phyloP scores from a whole-genome alignment of 2,329 filamentous ascomycete genomes.

The Diatrype stigma region DNA sequence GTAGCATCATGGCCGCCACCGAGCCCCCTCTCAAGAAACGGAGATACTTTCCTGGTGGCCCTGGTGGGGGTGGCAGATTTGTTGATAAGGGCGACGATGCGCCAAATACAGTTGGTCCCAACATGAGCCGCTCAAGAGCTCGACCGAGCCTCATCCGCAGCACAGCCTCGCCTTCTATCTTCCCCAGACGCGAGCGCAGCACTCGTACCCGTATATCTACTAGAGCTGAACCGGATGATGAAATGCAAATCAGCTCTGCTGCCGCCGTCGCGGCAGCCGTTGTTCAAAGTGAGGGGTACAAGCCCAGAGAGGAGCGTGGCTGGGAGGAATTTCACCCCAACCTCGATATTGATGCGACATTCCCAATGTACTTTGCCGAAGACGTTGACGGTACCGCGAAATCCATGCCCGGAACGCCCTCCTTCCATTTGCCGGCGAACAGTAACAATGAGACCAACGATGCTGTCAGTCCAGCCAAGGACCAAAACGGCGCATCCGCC shows the following conservation, averaged over 20 bases:
- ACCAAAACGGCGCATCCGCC: conserved; percentile 38
- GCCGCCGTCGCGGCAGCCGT: conserved; percentile 84
- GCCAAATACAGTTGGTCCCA: conserved; percentile 45
- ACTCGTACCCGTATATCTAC: conserved; percentile 53
- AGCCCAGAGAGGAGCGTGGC: conserved; percentile 90
- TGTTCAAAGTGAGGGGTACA: conserved; percentile 92
- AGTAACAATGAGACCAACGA: conserved; percentile 33
- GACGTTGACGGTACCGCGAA: conserved; percentile 74
- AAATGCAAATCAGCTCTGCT: conserved; percentile 77
- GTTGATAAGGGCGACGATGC: conserved; percentile 67
- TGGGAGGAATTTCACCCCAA: conserved; percentile 99
- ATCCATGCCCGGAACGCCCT: conserved; percentile 35
- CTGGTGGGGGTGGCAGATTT: conserved; percentile 81
- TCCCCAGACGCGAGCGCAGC: conserved; percentile 54
- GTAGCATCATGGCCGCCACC: conserved; percentile 34
- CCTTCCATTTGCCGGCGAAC: conserved; percentile 4
- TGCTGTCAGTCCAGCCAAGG: conserved; percentile 42
- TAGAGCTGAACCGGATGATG: conserved; percentile 46
- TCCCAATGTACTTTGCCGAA: conserved; percentile 75
- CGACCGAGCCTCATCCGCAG: conserved; percentile 46
- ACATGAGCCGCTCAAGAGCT: conserved; percentile 49
- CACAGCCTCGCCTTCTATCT: conserved; percentile 41
- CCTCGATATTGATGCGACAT: conserved; percentile 78
- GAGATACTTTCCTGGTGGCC: conserved; percentile 80
- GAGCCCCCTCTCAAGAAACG: conserved; percentile 67